phyloP scores from a whole-genome alignment of 2,329 filamentous ascomycete genomes.

The Ophiostoma sp. region DNA sequence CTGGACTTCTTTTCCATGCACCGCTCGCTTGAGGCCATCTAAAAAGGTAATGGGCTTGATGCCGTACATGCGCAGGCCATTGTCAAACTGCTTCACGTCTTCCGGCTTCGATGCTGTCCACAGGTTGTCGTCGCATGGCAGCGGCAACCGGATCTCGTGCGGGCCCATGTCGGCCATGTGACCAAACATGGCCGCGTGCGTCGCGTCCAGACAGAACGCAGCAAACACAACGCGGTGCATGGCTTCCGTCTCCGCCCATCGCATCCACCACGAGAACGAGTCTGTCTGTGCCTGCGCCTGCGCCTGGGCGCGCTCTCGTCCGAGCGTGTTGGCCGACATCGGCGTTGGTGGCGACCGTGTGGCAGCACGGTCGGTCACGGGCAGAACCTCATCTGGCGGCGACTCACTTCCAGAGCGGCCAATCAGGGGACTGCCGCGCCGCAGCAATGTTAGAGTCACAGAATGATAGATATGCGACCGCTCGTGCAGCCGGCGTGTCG shows the following conservation, averaged over 20 bases:
- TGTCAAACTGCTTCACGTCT: conserved; percentile 70
- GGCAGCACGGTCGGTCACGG: background rate
- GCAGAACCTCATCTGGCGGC: conserved; percentile 54
- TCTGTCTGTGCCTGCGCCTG: conserved; percentile 33
- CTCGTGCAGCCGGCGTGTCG: conserved; percentile 75
- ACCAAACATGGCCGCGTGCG: conserved; percentile 88
- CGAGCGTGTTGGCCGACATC: conserved; percentile 9
- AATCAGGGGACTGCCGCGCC: conserved; percentile 78
- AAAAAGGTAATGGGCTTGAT: conserved; percentile 75
- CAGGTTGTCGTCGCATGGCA: conserved; percentile 80
- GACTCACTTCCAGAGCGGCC: conserved; percentile 74
- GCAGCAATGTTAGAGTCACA: conserved; percentile 76
- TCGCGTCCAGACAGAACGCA: conserved; percentile 83
- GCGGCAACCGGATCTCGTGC: conserved; percentile 77
- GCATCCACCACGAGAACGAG: conserved; percentile 63
- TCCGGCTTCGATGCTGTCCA: conserved; percentile 78
- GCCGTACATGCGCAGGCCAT: conserved; percentile 69
- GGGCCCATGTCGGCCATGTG: conserved; percentile 87
- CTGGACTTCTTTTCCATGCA: conserved; percentile 73
- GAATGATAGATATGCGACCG: conserved; percentile 86
- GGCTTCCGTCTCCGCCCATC: conserved; percentile 85
- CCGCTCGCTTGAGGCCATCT: conserved; percentile 74
- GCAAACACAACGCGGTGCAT: conserved; percentile 82
- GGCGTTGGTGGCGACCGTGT: conserved; percentile 16
- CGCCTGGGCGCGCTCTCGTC: background rate